phyloP scores from a whole-genome alignment of 2,329 filamentous ascomycete genomes.

The Epichloe brachyelytri region DNA sequence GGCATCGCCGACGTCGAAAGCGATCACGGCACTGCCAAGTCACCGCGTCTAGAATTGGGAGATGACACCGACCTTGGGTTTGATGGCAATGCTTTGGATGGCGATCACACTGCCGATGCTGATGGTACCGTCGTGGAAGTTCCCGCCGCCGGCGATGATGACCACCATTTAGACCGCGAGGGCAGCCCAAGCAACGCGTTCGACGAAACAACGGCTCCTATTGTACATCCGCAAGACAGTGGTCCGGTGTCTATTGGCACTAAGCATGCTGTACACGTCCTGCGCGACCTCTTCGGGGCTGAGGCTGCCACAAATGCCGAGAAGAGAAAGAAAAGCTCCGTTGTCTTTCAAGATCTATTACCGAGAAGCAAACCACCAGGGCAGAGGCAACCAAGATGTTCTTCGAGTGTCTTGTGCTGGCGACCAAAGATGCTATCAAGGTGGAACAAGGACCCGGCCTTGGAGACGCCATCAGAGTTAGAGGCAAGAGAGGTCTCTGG shows the following conservation, averaged over 20 bases:
- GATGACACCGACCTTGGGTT: constrained; percentile 46
- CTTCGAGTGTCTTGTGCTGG: constrained; percentile 89
- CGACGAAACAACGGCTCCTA: constrained; percentile 64
- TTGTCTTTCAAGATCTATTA: constrained; percentile 83
- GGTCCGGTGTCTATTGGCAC: constrained; percentile 84
- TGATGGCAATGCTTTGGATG: constrained; percentile 35
- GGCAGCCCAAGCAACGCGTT: constrained; percentile 46
- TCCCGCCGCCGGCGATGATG: constrained; percentile 34
- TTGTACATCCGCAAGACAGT: constrained; percentile 70
- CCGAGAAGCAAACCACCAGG: constrained; percentile 66
- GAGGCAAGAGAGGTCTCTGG: constrained; percentile 93
- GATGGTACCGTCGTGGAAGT: constrained; percentile 56
- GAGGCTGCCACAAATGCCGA: constrained; percentile 56
- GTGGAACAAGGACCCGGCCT: constrained; percentile 74
- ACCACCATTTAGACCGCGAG: constrained; percentile 30
- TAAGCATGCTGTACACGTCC: constrained; percentile 87
- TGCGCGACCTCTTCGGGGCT: constrained; percentile 74
- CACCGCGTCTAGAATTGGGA: constrained; percentile 54
- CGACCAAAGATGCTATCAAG: constrained; percentile 96
- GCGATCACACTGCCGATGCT: constrained; percentile 37
- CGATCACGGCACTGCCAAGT: constrained; percentile 51
- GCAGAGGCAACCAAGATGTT: constrained; percentile 99
- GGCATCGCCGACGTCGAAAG: constrained; percentile 69
- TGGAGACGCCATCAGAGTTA: constrained; percentile 68
- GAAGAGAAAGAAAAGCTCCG: constrained; percentile 61